These are phyloP conservation scores for Scalesia atractyloides DNA, from an alignment of 129 eudicot species.

Conservation along the genomic window DNA sequence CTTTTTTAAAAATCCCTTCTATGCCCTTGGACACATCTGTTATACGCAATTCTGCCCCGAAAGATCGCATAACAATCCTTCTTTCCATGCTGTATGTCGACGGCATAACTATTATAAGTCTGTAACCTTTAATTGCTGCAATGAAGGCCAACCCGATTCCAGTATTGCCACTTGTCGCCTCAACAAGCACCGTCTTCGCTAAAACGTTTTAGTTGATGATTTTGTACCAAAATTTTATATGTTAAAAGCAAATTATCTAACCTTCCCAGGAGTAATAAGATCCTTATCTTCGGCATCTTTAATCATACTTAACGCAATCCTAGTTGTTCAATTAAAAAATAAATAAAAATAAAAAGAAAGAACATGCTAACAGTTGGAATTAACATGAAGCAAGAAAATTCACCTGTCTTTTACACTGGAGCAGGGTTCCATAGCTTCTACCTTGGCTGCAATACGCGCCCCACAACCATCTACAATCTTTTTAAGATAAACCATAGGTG, in stretches of 20 bases:
- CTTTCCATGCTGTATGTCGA: slow-evolving; percentile 11
- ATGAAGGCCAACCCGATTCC: slow-evolving; percentile 19
- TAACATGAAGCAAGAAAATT: not conserved
- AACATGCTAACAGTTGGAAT: not conserved
- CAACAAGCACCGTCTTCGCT: slow-evolving; percentile 13
- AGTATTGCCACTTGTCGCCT: slow-evolving; percentile 23
- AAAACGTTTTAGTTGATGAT: not conserved
- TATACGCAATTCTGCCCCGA: slow-evolving; percentile 17
- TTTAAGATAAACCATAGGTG: slow-evolving; percentile 76
- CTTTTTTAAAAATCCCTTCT: not conserved
- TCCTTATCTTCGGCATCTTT: slow-evolving; percentile 84
- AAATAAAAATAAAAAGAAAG: not conserved
- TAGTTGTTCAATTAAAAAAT: not conserved
- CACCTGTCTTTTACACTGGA: slow-evolving; percentile 81
- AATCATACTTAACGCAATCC: slow-evolving; percentile 42
- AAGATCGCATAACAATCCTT: slow-evolving; percentile 21
- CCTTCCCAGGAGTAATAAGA: slow-evolving; percentile 26
- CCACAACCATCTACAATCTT: slow-evolving; percentile 67
- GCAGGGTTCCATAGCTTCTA: slow-evolving; percentile 74
- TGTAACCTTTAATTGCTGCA: slow-evolving; percentile 13
- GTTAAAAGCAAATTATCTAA: not conserved
- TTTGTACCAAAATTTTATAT: not conserved
- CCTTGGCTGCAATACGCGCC: slow-evolving; percentile 64
- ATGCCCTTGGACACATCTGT: slow-evolving; percentile 10
- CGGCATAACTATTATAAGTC: slow-evolving; percentile 15